Evolutionary conservation across 2,329 filamentous ascomycete genomes (phyloP).

Genomic region (Beauveria bassiana): DNA sequence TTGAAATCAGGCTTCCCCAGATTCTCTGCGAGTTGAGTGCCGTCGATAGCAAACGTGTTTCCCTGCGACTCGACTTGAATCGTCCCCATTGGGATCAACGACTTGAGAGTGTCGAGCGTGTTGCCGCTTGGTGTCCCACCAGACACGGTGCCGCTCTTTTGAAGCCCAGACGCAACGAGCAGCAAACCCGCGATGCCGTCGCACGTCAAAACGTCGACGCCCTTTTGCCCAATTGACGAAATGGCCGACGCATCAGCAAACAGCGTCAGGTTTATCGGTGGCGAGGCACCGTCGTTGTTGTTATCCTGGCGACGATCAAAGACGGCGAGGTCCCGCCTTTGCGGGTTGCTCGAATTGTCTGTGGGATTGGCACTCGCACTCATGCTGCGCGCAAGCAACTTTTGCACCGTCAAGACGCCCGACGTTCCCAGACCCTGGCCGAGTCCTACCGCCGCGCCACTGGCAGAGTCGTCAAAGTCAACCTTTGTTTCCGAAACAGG

Average conservation of each 20-base stretch:
- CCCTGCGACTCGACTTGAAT: constrained; percentile 21
- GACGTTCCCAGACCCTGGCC: constrained; percentile 27
- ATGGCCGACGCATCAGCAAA: constrained; percentile 23
- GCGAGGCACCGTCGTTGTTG: background rate
- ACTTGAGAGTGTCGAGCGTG: constrained; percentile 13
- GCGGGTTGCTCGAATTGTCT: background rate
- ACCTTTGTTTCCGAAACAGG: constrained; percentile 19
- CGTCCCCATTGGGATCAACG: constrained; percentile 19
- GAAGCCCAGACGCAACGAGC: constrained; percentile 20
- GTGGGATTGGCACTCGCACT: background rate
- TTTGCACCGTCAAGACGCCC: constrained; percentile 23
- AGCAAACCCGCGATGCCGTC: constrained; percentile 26
- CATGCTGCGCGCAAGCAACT: constrained; percentile 19
- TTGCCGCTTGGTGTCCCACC: constrained; percentile 9
- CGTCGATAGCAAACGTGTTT: constrained; percentile 22
- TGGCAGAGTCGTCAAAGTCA: constrained; percentile 26
- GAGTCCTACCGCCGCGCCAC: constrained; percentile 27
- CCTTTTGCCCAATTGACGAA: constrained; percentile 22
- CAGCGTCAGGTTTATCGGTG: constrained; percentile 18
- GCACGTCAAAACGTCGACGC: constrained; percentile 23
- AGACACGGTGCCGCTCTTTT: constrained; percentile 17
- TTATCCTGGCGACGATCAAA: background rate
- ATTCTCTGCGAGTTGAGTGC: constrained; percentile 15
- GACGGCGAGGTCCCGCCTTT: background rate
- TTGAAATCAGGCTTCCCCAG: constrained; percentile 11